Base-by-base conservation (phyloP, 2,329 filamentous ascomycete genomes). In the Paraconiothyrium sp. region DNA sequence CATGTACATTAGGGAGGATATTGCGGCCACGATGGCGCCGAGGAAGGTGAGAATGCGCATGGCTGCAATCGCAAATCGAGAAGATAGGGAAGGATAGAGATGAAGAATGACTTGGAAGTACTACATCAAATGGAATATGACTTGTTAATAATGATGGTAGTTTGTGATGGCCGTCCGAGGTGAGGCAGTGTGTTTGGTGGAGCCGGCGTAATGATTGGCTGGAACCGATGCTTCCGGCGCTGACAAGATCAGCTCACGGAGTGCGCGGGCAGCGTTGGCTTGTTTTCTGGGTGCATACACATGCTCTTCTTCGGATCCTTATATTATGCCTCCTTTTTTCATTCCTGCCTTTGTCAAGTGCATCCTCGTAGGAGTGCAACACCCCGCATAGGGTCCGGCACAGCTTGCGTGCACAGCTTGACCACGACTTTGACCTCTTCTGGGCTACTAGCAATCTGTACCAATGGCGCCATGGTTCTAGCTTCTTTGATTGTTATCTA, bases 1-100 rank as follows among this genome's bases (percentile, higher is more conserved):
- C n/a, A 67, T 65, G 66, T 73, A 74, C 68, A 72, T 72, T 5
- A 72, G 55, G 6, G 67, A 61, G 2, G 73, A 66, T 11, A 76
- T 55, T 4, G 64, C 41, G 27, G 64, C 74, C n/a, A 76, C 52
- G 8, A 75, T 16, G 14, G 65, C 57, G 59, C 68, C 72, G 48
- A 75, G 49, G 35, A 64, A 22, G 22, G 66, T 65, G 34, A 76
- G 67, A 49, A 63, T 0, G 35, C 68, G 69, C 65, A 63, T 67
- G 39, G 44, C 54, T 22, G 39, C 20, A 13, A 22, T 5, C n/a
- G 11, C 14, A 13, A 10, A 35, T 11, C 7, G 30, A 16, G 5
- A 8, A 4, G n/a, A 11, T 8, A 4, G 13, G 34, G 35, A 20
- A 16, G 16, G 41, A 56, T 30, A n/a, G 32, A 10, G 52, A 37